Evolutionary conservation across 345 rosid genomes (phyloP), one percentile per base, ranked within the genome.

Genomic region (Eucalyptus marginata): DNA sequence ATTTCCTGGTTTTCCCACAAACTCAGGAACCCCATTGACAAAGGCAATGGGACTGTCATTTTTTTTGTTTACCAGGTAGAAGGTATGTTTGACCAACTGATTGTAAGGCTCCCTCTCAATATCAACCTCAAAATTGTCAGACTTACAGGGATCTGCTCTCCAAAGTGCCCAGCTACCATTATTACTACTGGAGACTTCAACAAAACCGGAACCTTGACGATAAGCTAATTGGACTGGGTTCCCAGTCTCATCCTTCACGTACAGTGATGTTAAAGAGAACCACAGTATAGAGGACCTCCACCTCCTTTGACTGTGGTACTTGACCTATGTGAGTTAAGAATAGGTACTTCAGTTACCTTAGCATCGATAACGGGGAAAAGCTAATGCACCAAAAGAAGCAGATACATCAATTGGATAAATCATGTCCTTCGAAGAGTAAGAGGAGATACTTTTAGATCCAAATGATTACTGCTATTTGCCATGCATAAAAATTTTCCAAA

Each of bases 1-100:
- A 94, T 94, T 96, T 93, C 99, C 99, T 89, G 99, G 99, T 94
- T 94, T 97, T 90, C 90, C 91, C 68, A 97, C 96, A 94, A 96
- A 97, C 93, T 95, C 95, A 83, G 99, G 99, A 89, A 93, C 86
- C 86, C 95, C 98, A 92, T 96, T 94, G 88, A 92, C 81, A 91
- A 96, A 94, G 89, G 99, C 97, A 93, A 97, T 92, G 91, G 94
- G 97, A 91, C 93, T 93, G 86, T 92, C 96, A 93, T 93, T 95
- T 95, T 96, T 97, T 94, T 95, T 95, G 88, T 96, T 97, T 62
- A 96, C 94, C 88, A 97, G 94, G 94, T 95, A 95, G 92, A 96
- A 96, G 49, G 94, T 91, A 88, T 91, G 90, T 92, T 92, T 94
- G 87, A 92, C 93, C 92, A 96, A 88, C 87, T 91, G 94, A 92